phyloP scores from a whole-genome alignment of 805 yeast genomes.

The Metschnikowia shivogae region DNA sequence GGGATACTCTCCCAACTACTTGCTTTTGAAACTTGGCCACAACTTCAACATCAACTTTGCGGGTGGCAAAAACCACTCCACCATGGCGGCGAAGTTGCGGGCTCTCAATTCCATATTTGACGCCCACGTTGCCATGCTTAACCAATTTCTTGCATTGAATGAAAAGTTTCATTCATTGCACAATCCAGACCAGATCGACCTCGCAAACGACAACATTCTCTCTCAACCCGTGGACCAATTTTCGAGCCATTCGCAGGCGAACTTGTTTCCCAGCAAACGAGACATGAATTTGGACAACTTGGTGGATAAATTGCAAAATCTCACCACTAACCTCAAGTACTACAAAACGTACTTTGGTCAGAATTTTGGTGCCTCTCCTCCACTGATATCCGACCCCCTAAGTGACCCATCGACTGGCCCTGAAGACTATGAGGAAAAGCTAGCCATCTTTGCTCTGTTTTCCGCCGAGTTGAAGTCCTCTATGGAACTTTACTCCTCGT shows the following conservation, averaged over 20 bases:
- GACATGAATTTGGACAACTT: conserved; percentile 23
- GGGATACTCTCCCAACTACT: conserved; percentile 25
- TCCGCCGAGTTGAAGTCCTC: conserved; percentile 27
- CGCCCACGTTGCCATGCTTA: conserved; percentile 22
- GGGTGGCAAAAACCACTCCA: conserved; percentile 1
- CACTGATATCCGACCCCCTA: neutral
- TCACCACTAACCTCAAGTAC: conserved; percentile 33
- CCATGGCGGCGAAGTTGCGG: conserved; percentile 17
- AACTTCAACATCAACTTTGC: conserved; percentile 12
- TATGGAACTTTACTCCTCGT: conserved; percentile 29
- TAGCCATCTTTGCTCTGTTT: conserved; percentile 35
- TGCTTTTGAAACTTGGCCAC: conserved; percentile 26
- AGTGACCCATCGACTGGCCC: conserved; percentile 11
- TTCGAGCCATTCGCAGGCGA: neutral
- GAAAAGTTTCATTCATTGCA: conserved; percentile 23
- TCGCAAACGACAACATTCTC: conserved; percentile 15
- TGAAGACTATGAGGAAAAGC: conserved; percentile 35
- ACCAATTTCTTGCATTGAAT: conserved; percentile 22
- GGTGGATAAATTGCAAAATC: conserved; percentile 27
- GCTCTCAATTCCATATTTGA: conserved; percentile 19
- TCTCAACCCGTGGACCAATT: conserved; percentile 1
- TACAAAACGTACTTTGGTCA: conserved; percentile 29
- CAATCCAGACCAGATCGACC: conserved; percentile 10
- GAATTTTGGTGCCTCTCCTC: neutral
- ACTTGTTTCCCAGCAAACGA: conserved; percentile 6